Evolutionary conservation across 306 rosid genomes (phyloP).

Genomic region (Rubus parviflorus): DNA sequence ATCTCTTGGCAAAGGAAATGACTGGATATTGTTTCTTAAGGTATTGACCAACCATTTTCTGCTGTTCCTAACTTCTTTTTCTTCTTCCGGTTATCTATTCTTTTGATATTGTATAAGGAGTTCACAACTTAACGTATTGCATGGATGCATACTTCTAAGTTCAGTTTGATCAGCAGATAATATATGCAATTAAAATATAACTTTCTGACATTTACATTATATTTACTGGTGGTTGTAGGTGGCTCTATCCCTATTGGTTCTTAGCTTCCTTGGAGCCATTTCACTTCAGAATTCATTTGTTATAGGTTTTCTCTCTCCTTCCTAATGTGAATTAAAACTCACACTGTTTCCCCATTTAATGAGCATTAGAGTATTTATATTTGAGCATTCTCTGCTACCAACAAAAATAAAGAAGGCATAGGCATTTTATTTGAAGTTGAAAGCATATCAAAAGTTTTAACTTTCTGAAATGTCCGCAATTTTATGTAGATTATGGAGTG

Average conservation of each 20-base stretch:
- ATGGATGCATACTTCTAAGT: not conserved
- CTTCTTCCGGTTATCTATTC: not conserved
- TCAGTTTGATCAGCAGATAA: not conserved
- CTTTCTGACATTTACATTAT: not conserved
- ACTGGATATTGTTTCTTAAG: constrained; percentile 66
- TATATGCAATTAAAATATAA: not conserved
- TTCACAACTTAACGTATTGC: constrained; percentile 37
- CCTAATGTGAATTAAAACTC: not conserved
- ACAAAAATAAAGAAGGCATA: not conserved
- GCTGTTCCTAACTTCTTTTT: constrained; percentile 10
- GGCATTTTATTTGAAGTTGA: not conserved
- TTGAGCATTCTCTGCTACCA: not conserved
- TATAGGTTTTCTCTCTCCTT: constrained; percentile 53
- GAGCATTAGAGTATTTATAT: too few relatives aligned
- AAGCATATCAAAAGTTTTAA: not conserved
- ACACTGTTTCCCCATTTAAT: not conserved
- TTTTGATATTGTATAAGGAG: not conserved
- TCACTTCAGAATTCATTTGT: constrained; percentile 60
- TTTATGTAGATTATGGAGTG: not conserved
- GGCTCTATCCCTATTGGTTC: constrained; percentile 57
- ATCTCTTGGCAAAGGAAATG: constrained; percentile 68
- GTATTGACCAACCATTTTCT: constrained; percentile 39
- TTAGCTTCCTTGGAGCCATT: constrained; percentile 72
- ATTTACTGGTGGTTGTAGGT: constrained; percentile 40
- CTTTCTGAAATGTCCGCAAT: not conserved